Conservation (phyloP, 345 rosid genomes). For the Citrus glauca region DNA sequence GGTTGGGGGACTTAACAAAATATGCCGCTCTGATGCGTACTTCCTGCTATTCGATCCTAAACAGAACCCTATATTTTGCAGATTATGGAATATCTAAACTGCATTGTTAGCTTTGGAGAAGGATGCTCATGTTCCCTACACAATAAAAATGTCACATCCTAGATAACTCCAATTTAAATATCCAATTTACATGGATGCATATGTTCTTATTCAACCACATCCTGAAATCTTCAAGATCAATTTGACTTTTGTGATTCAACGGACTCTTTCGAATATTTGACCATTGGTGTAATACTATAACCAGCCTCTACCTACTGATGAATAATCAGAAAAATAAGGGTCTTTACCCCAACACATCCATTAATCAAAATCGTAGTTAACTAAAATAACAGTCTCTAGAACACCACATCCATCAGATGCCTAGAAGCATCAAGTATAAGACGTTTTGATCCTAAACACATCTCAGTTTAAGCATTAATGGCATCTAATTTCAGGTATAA, state of each 20-base stretch:
- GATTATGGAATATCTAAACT: background rate
- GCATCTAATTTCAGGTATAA: background rate
- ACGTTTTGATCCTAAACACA: background rate
- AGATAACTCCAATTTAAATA: background rate
- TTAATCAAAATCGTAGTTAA: background rate
- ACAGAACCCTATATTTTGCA: background rate
- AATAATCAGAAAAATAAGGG: background rate
- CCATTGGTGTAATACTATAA: background rate
- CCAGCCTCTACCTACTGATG: background rate
- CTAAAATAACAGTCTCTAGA: background rate
- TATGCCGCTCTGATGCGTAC: background rate
- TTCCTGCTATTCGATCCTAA: background rate
- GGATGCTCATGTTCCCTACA: background rate
- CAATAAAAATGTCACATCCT: background rate
- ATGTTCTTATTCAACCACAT: background rate
- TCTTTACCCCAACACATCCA: background rate
- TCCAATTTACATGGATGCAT: background rate
- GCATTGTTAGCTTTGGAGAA: background rate
- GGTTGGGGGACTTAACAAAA: background rate
- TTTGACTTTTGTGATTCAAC: background rate
- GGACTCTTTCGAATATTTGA: background rate
- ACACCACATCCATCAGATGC: background rate
- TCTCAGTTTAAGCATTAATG: background rate
- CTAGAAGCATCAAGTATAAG: background rate
- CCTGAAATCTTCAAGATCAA: background rate